Conservation (phyloP, 1,139 yeast genomes). For the Candida frijolesensis region DNA sequence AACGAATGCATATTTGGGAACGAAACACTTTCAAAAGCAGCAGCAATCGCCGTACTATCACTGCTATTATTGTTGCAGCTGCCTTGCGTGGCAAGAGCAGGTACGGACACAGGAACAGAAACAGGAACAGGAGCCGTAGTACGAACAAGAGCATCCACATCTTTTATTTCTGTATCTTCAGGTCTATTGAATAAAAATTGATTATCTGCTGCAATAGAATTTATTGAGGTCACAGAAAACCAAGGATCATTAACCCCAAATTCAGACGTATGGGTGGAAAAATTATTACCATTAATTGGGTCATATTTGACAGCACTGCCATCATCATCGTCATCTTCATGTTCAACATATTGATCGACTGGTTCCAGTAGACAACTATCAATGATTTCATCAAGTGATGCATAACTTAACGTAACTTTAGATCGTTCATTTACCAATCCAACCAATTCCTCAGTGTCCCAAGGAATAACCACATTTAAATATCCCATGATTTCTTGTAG, state of each 20-base stretch:
- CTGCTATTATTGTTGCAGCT: background rate
- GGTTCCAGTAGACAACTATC: constrained; percentile 60
- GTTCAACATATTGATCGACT: constrained; percentile 11
- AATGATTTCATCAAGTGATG: constrained; percentile 65
- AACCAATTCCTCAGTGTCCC: constrained; percentile 59
- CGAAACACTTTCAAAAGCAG: background rate
- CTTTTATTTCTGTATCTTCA: constrained; percentile 2
- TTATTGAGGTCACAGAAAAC: constrained; percentile 4
- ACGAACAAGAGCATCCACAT: background rate
- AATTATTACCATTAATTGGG: background rate
- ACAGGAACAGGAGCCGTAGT: background rate
- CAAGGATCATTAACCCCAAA: constrained; percentile 3
- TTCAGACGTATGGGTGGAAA: background rate
- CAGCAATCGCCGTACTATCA: background rate
- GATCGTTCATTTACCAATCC: constrained; percentile 62
- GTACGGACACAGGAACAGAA: background rate
- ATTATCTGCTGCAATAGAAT: background rate
- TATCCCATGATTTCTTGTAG: constrained; percentile 45
- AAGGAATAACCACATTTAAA: constrained; percentile 52
- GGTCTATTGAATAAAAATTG: background rate
- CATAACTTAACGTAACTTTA: constrained; percentile 53
- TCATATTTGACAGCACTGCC: background rate
- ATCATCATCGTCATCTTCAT: constrained; percentile 3
- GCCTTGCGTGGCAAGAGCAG: background rate
- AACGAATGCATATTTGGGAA: background rate